phyloP scores from a whole-genome alignment of 2,329 filamentous ascomycete genomes.

The Aspergillus terreus region DNA sequence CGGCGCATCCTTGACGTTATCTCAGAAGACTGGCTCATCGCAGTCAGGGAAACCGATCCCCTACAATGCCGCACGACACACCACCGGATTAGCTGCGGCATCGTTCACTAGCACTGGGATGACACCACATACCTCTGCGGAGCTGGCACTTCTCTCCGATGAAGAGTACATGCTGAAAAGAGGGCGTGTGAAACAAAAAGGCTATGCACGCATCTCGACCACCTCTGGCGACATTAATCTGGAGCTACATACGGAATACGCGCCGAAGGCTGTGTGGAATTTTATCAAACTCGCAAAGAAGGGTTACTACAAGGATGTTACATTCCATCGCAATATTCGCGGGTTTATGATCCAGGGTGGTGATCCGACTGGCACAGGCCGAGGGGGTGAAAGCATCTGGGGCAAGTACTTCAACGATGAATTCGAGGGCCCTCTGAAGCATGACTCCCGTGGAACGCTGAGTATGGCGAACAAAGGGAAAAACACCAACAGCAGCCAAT shows the following conservation, averaged over 20 bases:
- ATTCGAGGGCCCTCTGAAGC: conserved; percentile 82
- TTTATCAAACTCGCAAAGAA: conserved; percentile 84
- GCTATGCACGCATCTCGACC: conserved; percentile 86
- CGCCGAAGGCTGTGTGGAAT: conserved; percentile 94
- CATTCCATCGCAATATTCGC: conserved; percentile 90
- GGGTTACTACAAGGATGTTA: conserved; percentile 80
- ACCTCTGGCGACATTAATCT: conserved; percentile 80
- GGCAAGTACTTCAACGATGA: conserved; percentile 93
- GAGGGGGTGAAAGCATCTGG: conserved; percentile 89
- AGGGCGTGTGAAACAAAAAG: conserved; percentile 80
- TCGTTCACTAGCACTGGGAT: conserved; percentile 94
- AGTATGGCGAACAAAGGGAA: conserved; percentile 99
- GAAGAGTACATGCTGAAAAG: conserved; percentile 97
- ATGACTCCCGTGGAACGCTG: conserved; percentile 73
- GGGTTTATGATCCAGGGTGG: conserved; percentile 98
- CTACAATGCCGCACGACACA: conserved; percentile 85
- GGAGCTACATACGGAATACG: conserved; percentile 85
- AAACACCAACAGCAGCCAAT: conserved; percentile 94
- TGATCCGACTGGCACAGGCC: conserved; percentile 86
- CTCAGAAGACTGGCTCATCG: conserved; percentile 20
- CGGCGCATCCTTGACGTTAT: conserved; percentile 3
- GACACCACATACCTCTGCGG: conserved; percentile 84
- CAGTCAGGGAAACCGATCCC: conserved; percentile 45
- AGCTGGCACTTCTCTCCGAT: conserved; percentile 80
- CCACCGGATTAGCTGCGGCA: conserved; percentile 84